These are phyloP conservation scores for Aspergillus coremiiformis DNA, from an alignment of 495 filamentous ascomycete species.

Conservation along the genomic window DNA sequence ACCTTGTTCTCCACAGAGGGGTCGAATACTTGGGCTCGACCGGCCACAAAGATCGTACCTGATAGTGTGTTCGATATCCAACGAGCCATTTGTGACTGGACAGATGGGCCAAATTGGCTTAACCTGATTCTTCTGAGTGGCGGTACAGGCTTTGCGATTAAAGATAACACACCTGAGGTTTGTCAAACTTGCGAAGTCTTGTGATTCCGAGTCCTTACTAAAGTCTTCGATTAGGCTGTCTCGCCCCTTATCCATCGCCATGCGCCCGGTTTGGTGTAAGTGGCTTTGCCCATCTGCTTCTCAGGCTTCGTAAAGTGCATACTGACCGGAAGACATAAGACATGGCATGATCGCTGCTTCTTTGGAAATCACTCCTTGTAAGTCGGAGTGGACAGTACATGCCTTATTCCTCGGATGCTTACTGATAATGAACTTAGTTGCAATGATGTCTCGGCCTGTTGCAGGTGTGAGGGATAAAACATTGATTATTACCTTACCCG, in stretches of 20 bases:
- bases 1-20: constrained; percentile 60
- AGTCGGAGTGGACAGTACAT: constrained; percentile 32
- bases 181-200: constrained; percentile 15
- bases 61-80: constrained; percentile 74
- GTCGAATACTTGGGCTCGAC: constrained; percentile 58
- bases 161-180: constrained; percentile 85
- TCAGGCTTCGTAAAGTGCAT: constrained; percentile 3
- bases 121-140: constrained; percentile 86
- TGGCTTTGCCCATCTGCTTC: constrained; percentile 7
- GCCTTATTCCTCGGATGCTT: constrained; percentile 11
- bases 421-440: constrained; percentile 50
- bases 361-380: constrained; percentile 80
- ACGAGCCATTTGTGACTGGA: constrained; percentile 56
- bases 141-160: constrained; percentile 88
- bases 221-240: constrained; percentile 55
- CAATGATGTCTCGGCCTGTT: constrained; percentile 93
- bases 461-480: constrained; percentile 81
- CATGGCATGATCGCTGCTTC: constrained; percentile 93
- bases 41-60: constrained; percentile 66
- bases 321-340: constrained; percentile 36
- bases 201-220: constrained; percentile 4
- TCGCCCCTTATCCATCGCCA: constrained; percentile 74
- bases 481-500: constrained; percentile 84
- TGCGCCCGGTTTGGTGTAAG: constrained; percentile 80
- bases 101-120: constrained; percentile 49